These are phyloP conservation scores for Closterium sp. DNA, from an alignment of 139 green algal genomes.

Conservation along the genomic window DNA sequence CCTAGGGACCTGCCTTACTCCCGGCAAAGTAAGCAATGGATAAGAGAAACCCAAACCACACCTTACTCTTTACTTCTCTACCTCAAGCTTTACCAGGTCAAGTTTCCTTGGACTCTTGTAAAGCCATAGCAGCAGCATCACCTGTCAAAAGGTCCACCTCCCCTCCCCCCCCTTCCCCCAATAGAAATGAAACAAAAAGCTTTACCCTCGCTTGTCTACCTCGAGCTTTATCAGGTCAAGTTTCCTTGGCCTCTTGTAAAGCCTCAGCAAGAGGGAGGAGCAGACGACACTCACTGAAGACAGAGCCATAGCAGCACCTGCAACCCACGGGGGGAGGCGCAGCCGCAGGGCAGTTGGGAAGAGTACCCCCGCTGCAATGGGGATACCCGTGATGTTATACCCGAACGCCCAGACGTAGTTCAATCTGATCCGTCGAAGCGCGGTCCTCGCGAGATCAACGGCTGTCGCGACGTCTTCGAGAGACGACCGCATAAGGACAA, in stretches of 20 bases:
- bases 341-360: slow-evolving; percentile 64
- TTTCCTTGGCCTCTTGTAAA: slow-evolving; percentile 67
- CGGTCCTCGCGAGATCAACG: slow-evolving; percentile 79
- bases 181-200: background rate
- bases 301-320: slow-evolving; percentile 85
- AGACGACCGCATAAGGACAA: slow-evolving; percentile 87
- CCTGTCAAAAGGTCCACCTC: no score
- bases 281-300: slow-evolving; percentile 83
- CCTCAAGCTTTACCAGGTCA: background rate
- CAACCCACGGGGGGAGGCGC: slow-evolving; percentile 90
- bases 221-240: slow-evolving; percentile 22
- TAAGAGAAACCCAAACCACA: no score
- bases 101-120: slow-evolving; percentile 68
- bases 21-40: no score
- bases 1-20: no score
- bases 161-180: background rate
- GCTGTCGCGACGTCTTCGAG: slow-evolving; percentile 86
- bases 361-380: slow-evolving; percentile 73
- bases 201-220: background rate
- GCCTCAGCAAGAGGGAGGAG: slow-evolving; percentile 74
- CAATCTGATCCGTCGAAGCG: slow-evolving; percentile 79
- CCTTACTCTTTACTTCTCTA: background rate
- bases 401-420: slow-evolving; percentile 94
- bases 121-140: slow-evolving; percentile 73
- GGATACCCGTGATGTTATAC: slow-evolving; percentile 91